phyloP scores from a whole-genome alignment of 23 red algal genomes.

The Gracilaria vermiculophylla region DNA sequence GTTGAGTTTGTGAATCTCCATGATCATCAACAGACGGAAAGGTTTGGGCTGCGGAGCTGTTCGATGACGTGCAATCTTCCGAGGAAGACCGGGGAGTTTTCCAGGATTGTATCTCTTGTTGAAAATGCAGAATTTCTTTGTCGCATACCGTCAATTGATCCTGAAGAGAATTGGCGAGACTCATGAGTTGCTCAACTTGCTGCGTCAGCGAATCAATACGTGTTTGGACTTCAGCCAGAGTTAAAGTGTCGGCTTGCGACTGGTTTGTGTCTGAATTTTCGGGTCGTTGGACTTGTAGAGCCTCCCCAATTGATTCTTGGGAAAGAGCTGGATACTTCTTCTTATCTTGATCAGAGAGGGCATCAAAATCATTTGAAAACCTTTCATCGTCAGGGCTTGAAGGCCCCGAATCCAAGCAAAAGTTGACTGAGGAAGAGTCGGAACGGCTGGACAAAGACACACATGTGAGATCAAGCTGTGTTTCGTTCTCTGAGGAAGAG shows the following conservation, averaged over 20 bases:
- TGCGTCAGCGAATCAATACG: neutral
- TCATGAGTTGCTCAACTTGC: neutral
- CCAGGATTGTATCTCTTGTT: neutral
- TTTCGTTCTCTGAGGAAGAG: neutral
- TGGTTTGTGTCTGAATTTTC: neutral
- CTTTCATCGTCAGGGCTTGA: neutral
- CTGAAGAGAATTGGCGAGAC: neutral
- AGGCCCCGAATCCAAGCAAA: neutral
- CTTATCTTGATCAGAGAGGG: neutral
- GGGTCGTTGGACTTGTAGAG: neutral
- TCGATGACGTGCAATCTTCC: neutral
- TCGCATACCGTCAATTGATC: neutral
- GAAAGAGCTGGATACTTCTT: neutral
- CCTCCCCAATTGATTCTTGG: neutral
- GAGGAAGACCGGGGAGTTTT: neutral
- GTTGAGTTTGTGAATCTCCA: neutral
- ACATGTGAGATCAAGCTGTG: neutral
- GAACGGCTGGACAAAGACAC: neutral
- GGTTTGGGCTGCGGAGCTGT: neutral
- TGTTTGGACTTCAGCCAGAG: neutral
- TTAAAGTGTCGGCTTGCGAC: neutral
- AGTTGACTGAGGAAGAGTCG: neutral
- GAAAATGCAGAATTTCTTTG: neutral
- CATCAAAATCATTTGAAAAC: neutral
- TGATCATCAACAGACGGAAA: neutral